phyloP scores from a whole-genome alignment of 352 stramenopile genomes.

The Thraustotheca clavata region DNA sequence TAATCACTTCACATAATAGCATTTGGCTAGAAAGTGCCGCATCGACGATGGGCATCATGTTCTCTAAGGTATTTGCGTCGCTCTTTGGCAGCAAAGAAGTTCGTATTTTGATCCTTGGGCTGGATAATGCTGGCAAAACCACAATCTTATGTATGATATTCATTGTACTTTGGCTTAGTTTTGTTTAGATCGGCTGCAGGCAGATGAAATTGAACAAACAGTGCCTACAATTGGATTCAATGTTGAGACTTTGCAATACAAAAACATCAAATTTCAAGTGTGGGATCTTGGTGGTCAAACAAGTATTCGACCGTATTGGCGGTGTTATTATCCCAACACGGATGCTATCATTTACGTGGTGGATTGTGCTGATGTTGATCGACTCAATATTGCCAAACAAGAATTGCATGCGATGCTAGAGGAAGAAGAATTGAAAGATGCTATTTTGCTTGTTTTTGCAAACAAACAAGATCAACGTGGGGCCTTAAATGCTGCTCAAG shows the following conservation, averaged over 20 bases:
- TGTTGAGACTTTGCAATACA: slow-evolving; percentile 89
- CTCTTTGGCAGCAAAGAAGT: slow-evolving; percentile 99
- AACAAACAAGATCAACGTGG: slow-evolving; percentile 99
- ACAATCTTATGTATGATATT: slow-evolving; percentile 94
- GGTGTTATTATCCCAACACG: slow-evolving; percentile 99
- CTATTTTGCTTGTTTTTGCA: slow-evolving; percentile 98
- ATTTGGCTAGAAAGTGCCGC: too few species aligned
- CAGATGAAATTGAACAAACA: slow-evolving; percentile 96
- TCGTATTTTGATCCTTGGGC: slow-evolving; percentile 98
- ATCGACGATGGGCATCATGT: slow-evolving; percentile 98
- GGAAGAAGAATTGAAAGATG: slow-evolving; percentile 97
- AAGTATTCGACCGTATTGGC: slow-evolving; percentile 99
- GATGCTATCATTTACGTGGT: slow-evolving; percentile 96
- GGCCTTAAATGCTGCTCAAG: slow-evolving; percentile 81
- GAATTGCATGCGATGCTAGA: slow-evolving; percentile 98
- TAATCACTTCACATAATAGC: too few species aligned
- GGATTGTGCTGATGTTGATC: slow-evolving; percentile 93
- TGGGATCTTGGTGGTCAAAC: slow-evolving; percentile 99
- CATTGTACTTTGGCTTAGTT: background rate
- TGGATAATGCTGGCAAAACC: slow-evolving; percentile 99
- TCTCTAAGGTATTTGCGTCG: slow-evolving; percentile 95
- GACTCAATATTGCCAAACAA: slow-evolving; percentile 96
- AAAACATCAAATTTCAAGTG: slow-evolving; percentile 96
- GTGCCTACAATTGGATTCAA: slow-evolving; percentile 99
- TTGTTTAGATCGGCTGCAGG: slow-evolving; percentile 58